A percentile compares a stretch with the other conserved stretches of the same genome.
Conservation (phyloP, 2,329 filamentous ascomycete species). For the Salinomyces thailandicus region DNA sequence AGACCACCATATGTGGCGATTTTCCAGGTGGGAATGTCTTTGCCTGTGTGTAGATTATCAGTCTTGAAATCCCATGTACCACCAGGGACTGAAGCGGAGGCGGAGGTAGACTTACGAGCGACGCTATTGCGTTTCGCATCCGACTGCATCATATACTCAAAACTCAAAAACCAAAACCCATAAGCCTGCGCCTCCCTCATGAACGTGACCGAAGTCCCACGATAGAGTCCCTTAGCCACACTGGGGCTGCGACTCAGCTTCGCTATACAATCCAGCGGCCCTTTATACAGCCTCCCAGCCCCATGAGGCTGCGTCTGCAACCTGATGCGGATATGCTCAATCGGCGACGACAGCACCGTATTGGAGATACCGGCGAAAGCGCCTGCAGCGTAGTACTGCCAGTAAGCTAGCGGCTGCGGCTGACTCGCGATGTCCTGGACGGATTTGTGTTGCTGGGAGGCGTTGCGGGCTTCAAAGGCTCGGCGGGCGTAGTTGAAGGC, state of each 20-base stretch:
- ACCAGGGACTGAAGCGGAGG: neutral
- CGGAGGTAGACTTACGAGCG: slow-evolving; percentile 42
- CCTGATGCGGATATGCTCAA: slow-evolving; percentile 93
- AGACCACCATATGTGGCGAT: slow-evolving; percentile 86
- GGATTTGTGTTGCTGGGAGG: slow-evolving; percentile 25
- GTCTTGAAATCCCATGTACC: neutral
- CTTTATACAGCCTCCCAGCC: slow-evolving; percentile 62
- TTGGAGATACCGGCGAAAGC: slow-evolving; percentile 91
- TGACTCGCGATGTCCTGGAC: slow-evolving; percentile 19
- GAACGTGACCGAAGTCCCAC: slow-evolving; percentile 76
- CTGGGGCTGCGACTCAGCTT: slow-evolving; percentile 65
- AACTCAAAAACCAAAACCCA: slow-evolving; percentile 87
- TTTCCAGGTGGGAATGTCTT: slow-evolving; percentile 72
- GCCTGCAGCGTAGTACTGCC: slow-evolving; percentile 81
- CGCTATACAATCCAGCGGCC: slow-evolving; percentile 80
- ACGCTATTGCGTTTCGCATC: slow-evolving; percentile 71
- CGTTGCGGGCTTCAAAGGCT: slow-evolving; percentile 68
- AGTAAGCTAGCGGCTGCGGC: slow-evolving; percentile 53
- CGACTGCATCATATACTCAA: slow-evolving; percentile 91
- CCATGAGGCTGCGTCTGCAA: slow-evolving; percentile 95
- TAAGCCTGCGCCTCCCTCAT: slow-evolving; percentile 89
- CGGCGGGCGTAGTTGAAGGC: slow-evolving; percentile 90
- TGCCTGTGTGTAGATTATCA: neutral
- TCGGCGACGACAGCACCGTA: slow-evolving; percentile 75
- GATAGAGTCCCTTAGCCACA: slow-evolving; percentile 65